Evolutionary conservation across 176 grass and related monocot genomes (phyloP).

Genomic region (Olyra latifolia): DNA sequence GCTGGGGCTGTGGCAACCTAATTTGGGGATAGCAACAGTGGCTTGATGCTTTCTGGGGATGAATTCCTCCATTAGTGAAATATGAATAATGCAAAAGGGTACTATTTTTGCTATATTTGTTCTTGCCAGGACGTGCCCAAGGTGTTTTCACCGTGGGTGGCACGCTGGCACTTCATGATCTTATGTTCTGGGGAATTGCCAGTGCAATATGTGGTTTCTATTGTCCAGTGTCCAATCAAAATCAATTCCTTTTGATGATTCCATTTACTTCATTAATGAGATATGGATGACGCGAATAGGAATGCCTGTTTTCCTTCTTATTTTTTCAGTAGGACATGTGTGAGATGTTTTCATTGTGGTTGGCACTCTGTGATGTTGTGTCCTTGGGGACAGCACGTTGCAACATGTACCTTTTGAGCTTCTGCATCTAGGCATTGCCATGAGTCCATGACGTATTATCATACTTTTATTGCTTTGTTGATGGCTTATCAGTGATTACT

Average conservation of each 20-base stretch:
- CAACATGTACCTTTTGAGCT: not conserved
- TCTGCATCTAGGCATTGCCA: not conserved
- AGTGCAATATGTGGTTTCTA: not conserved
- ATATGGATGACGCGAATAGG: not conserved
- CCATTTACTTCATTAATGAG: not conserved
- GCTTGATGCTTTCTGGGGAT: not conserved
- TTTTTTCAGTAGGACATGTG: not conserved
- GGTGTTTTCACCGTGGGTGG: not conserved
- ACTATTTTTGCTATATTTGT: no score
- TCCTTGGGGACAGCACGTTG: not conserved
- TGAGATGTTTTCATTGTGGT: accelerated
- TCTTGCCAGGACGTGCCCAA: not conserved
- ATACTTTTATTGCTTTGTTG: not conserved
- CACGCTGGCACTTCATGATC: not conserved
- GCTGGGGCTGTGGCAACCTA: not conserved
- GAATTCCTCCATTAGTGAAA: not conserved
- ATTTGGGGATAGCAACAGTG: not conserved
- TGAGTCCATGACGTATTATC: slow-evolving; percentile 2
- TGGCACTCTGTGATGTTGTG: not conserved
- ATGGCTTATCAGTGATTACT: not conserved
- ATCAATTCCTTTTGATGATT: not conserved
- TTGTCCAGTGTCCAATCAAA: not conserved
- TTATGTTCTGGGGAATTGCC: not conserved
- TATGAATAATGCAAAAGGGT: not conserved
- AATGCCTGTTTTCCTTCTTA: not conserved